Conservation (phyloP, 257 asterid genomes). For the Cruciata laevipes region DNA sequence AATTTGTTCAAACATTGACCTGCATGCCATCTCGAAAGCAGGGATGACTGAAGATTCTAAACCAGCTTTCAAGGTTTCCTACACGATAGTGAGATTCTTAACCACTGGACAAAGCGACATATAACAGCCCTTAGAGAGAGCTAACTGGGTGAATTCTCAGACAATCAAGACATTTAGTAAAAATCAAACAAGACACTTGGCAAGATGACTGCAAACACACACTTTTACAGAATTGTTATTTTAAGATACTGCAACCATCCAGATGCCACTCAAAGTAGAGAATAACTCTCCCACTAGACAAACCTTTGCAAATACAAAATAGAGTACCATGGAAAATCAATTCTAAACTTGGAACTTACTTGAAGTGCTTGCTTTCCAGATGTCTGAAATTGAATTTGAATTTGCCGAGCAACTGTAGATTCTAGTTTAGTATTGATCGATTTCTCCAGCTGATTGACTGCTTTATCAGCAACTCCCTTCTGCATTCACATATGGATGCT, state of each 20-base stretch:
- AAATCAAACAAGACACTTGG: neutral
- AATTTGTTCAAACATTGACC: constrained; percentile 91
- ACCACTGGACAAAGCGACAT: neutral
- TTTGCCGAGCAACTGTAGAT: constrained; percentile 70
- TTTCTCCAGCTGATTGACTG: constrained; percentile 82
- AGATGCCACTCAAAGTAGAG: neutral
- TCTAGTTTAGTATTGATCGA: constrained; percentile 82
- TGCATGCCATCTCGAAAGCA: constrained; percentile 89
- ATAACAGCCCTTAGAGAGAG: neutral
- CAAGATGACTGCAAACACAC: neutral
- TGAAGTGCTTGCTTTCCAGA: constrained; percentile 97
- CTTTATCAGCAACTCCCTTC: constrained; percentile 96
- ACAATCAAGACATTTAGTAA: neutral
- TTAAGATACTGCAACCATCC: neutral
- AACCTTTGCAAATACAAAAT: too few relatives aligned
- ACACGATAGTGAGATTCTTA: constrained; percentile 21
- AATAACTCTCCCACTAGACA: too few relatives aligned
- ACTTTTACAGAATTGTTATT: neutral
- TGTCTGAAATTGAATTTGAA: constrained; percentile 86
- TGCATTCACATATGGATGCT: constrained; percentile 36
- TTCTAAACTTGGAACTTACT: constrained; percentile 31
- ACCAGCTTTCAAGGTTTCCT: constrained; percentile 78
- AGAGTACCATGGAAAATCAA: neutral
- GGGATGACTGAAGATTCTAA: constrained; percentile 84
- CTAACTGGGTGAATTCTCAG: neutral